These are phyloP conservation scores for Mycena leptocephala DNA, from an alignment of 768 basidiomycete species.

Conservation along the genomic window DNA sequence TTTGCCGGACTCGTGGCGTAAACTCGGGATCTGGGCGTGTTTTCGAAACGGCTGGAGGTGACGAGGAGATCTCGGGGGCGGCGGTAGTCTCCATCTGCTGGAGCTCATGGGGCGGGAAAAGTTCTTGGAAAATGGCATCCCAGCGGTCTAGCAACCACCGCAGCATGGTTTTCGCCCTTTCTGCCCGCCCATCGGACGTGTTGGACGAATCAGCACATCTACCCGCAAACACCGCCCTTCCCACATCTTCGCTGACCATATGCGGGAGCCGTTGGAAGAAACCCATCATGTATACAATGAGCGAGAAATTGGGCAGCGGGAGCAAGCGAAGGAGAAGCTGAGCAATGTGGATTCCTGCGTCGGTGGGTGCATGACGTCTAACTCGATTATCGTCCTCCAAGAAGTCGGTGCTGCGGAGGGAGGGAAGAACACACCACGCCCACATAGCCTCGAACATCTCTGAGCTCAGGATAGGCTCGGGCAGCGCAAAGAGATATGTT, in stretches of 20 bases:
- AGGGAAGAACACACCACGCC: conserved; percentile 52
- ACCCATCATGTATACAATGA: conserved; percentile 62
- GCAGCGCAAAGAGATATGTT: conserved; percentile 58
- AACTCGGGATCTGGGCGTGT: neutral
- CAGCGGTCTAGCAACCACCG: conserved; percentile 54
- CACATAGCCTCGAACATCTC: conserved; percentile 54
- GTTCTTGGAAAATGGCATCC: conserved; percentile 49
- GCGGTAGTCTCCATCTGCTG: conserved; percentile 16
- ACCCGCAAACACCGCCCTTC: conserved; percentile 52
- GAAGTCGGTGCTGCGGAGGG: conserved; percentile 38
- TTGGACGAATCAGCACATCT: conserved; percentile 11
- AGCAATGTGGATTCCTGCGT: conserved; percentile 45
- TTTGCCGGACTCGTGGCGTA: neutral
- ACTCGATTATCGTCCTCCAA: conserved; percentile 33
- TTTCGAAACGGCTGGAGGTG: neutral
- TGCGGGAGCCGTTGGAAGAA: conserved; percentile 60
- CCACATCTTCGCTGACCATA: conserved; percentile 53
- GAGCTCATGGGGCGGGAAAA: conserved; percentile 44
- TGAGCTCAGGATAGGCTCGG: conserved; percentile 56
- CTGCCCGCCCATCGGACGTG: conserved; percentile 28
- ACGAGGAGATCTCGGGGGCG: neutral
- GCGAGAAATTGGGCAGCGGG: conserved; percentile 58
- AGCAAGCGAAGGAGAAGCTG: conserved; percentile 60
- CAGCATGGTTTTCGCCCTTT: conserved; percentile 48
- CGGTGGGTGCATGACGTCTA: conserved; percentile 34